Conservation (phyloP, 2,329 filamentous ascomycete genomes). For the Cladobotryum protrusum region DNA sequence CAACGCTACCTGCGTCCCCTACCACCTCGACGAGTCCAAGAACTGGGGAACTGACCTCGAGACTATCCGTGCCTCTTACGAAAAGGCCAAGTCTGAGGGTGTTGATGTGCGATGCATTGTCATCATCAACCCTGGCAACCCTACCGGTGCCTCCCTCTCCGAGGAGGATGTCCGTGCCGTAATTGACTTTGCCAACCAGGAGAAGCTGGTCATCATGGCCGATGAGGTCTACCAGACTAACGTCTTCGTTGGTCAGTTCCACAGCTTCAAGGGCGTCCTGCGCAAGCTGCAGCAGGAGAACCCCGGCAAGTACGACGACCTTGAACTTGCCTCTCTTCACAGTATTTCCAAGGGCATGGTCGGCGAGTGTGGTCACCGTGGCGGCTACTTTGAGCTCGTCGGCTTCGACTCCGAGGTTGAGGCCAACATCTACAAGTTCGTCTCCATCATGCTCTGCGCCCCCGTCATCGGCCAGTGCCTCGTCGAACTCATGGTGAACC, state of each 20-base stretch:
- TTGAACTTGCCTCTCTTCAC: slow-evolving; percentile 90
- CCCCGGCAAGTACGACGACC: slow-evolving; percentile 69
- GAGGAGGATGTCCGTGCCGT: slow-evolving; percentile 75
- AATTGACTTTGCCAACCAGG: slow-evolving; percentile 77
- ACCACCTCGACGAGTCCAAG: slow-evolving; percentile 82
- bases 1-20: slow-evolving; percentile 82
- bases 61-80: slow-evolving; percentile 67
- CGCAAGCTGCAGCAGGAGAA: slow-evolving; percentile 70
- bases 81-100: slow-evolving; percentile 68
- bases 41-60: slow-evolving; percentile 83
- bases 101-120: slow-evolving; percentile 88
- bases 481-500: slow-evolving; percentile 97
- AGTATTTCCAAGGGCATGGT: slow-evolving; percentile 98
- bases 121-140: slow-evolving; percentile 98
- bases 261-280: slow-evolving; percentile 89
- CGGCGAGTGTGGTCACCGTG: slow-evolving; percentile 94
- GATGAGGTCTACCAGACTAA: slow-evolving; percentile 99
- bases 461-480: slow-evolving; percentile 95
- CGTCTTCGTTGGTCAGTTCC: slow-evolving; percentile 89
- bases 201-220: slow-evolving; percentile 83
- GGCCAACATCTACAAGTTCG: slow-evolving; percentile 96
- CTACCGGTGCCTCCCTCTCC: slow-evolving; percentile 80
- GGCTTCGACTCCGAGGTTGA: slow-evolving; percentile 82
- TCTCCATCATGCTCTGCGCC: slow-evolving; percentile 93
- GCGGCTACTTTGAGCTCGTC: slow-evolving; percentile 94